Conservation (phyloP, 768 basidiomycete species). For the Lactifluus pinguis region DNA sequence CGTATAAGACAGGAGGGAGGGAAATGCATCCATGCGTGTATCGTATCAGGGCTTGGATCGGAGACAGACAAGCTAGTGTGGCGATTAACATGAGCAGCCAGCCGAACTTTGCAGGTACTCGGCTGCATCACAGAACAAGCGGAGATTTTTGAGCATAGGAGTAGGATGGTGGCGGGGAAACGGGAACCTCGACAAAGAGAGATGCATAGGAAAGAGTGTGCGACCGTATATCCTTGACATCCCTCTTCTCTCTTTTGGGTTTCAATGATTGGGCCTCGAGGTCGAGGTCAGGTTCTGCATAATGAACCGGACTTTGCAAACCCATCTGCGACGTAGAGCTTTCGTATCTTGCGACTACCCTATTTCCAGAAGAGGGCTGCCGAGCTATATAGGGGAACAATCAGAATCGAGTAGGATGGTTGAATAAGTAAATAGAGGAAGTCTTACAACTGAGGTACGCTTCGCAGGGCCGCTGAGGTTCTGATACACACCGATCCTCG, state of each 20-base stretch:
- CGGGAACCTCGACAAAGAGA: not conserved
- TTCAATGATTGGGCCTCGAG: constrained; percentile 14
- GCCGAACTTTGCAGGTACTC: not conserved
- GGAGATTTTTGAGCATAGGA: constrained; percentile 7
- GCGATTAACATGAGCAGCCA: not conserved
- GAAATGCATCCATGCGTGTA: not conserved
- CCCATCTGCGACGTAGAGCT: not conserved
- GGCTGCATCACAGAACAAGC: not conserved
- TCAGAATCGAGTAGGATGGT: not conserved
- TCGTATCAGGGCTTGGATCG: not conserved
- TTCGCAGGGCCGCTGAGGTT: not conserved
- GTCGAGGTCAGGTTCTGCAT: not conserved
- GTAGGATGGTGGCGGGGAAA: constrained; percentile 11
- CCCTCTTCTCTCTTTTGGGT: not conserved
- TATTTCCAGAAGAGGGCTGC: not conserved
- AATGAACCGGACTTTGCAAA: not conserved
- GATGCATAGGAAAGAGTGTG: not conserved
- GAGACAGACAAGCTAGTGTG: not conserved
- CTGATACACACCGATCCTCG: not conserved
- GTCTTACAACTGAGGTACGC: not conserved
- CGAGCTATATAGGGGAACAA: not conserved
- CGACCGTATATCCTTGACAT: not conserved
- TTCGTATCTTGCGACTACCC: not conserved
- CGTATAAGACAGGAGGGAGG: not conserved
- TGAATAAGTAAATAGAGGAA: not conserved